phyloP scores from a whole-genome alignment of 805 yeast genomes.

The Candida palmyrensis region DNA sequence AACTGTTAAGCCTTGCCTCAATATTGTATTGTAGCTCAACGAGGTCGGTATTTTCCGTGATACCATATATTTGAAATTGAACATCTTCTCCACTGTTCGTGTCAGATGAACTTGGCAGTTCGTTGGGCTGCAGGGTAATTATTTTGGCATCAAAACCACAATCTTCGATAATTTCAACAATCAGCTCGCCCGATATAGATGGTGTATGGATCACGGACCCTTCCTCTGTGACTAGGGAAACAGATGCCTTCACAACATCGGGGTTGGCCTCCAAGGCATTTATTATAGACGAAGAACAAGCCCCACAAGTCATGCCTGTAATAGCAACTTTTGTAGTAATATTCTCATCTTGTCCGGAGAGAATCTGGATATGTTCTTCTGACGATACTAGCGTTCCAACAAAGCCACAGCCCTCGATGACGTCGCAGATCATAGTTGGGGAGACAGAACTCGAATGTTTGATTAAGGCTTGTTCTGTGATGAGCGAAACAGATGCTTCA shows the following conservation, averaged over 20 bases:
- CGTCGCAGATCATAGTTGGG: conserved; percentile 11
- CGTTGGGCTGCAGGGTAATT: neutral
- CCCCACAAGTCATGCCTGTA: conserved; percentile 88
- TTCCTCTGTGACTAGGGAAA: conserved; percentile 73
- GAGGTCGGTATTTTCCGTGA: conserved; percentile 22
- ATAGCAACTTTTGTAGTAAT: conserved; percentile 22
- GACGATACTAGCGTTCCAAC: conserved; percentile 10
- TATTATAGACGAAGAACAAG: conserved; percentile 71
- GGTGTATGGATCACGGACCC: conserved; percentile 53
- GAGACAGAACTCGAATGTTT: conserved; percentile 12
- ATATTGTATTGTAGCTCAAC: conserved; percentile 29
- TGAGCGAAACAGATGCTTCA: conserved; percentile 25
- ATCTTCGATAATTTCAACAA: conserved; percentile 60
- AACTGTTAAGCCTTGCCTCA: conserved; percentile 32
- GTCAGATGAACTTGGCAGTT: neutral
- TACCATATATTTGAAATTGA: conserved; percentile 29
- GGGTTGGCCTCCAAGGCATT: conserved; percentile 42
- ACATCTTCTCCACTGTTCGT: conserved; percentile 22
- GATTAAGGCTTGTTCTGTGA: conserved; percentile 32
- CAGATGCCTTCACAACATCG: conserved; percentile 52
- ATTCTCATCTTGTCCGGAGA: neutral
- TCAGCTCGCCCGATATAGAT: conserved; percentile 21
- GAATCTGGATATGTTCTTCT: neutral
- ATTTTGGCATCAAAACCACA: conserved; percentile 34
- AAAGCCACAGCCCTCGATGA: conserved; percentile 29